Conservation (phyloP, 2,329 filamentous ascomycete species). For the Claviceps arundinis region DNA sequence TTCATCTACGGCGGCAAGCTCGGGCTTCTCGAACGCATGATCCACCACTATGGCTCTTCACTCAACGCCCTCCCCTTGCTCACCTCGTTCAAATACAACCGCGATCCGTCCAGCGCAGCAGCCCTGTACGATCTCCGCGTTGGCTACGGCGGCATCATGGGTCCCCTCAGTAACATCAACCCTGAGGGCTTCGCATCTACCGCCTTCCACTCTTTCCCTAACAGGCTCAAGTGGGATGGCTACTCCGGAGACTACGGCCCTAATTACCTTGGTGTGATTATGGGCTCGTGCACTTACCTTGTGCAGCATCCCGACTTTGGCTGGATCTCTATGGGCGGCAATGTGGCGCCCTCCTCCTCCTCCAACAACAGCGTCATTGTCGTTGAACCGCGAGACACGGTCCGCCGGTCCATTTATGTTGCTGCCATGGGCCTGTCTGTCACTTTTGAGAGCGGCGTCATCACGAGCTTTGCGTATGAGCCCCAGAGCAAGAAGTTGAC, state of each 20-base stretch:
- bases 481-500: not conserved
- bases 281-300: slow-evolving; percentile 38
- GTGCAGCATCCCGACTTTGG: slow-evolving; percentile 30
- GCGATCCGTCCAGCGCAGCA: slow-evolving; percentile 12
- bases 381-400: slow-evolving; percentile 31
- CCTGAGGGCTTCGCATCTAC: slow-evolving; percentile 39
- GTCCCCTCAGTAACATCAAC: slow-evolving; percentile 41
- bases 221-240: slow-evolving; percentile 41
- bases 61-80: slow-evolving; percentile 44
- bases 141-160: slow-evolving; percentile 40
- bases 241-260: slow-evolving; percentile 45
- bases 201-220: slow-evolving; percentile 44
- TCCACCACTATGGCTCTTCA: slow-evolving; percentile 48
- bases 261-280: slow-evolving; percentile 36
- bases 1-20: slow-evolving; percentile 27
- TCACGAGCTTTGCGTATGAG: slow-evolving; percentile 23
- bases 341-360: slow-evolving; percentile 16
- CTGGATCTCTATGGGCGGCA: slow-evolving; percentile 35
- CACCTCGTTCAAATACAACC: slow-evolving; percentile 31
- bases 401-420: slow-evolving; percentile 34
- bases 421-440: slow-evolving; percentile 29
- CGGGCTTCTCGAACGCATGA: slow-evolving; percentile 25
- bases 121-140: slow-evolving; percentile 38
- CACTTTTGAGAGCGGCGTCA: slow-evolving; percentile 28
- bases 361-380: slow-evolving; percentile 14